phyloP scores from a whole-genome alignment of 345 rosid genomes.

The Eucalyptus sp. region DNA sequence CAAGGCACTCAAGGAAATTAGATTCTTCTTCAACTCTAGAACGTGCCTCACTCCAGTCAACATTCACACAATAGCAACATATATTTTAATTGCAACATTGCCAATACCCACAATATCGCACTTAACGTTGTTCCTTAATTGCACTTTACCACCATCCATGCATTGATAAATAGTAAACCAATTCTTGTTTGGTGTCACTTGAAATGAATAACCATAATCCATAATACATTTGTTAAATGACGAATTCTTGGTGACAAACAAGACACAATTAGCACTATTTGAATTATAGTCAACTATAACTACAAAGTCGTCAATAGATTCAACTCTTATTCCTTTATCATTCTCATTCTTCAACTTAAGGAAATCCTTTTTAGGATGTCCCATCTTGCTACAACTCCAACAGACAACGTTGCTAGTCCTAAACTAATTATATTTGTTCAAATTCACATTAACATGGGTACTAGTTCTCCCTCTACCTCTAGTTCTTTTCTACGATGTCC shows the following conservation, averaged over 20 bases:
- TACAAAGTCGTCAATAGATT: neutral
- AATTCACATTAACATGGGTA: neutral
- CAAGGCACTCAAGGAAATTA: neutral
- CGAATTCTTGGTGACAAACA: fast-evolving
- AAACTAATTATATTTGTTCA: neutral
- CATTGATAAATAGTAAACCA: neutral
- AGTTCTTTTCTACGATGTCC: neutral
- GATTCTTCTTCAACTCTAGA: neutral
- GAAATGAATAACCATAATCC: neutral
- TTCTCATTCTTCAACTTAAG: neutral
- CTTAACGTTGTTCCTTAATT: neutral
- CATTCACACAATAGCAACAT: neutral
- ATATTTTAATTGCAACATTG: neutral
- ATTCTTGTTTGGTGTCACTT: neutral
- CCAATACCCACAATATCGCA: neutral
- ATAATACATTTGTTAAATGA: neutral
- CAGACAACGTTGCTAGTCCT: neutral
- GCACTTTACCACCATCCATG: neutral
- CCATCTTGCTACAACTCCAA: neutral
- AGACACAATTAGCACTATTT: neutral
- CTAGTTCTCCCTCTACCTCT: neutral
- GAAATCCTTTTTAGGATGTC: neutral
- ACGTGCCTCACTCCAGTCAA: neutral
- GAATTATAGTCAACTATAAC: neutral
- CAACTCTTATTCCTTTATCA: neutral